phyloP scores from a whole-genome alignment of 768 basidiomycete species.

The Psilocybe cyanescens region DNA sequence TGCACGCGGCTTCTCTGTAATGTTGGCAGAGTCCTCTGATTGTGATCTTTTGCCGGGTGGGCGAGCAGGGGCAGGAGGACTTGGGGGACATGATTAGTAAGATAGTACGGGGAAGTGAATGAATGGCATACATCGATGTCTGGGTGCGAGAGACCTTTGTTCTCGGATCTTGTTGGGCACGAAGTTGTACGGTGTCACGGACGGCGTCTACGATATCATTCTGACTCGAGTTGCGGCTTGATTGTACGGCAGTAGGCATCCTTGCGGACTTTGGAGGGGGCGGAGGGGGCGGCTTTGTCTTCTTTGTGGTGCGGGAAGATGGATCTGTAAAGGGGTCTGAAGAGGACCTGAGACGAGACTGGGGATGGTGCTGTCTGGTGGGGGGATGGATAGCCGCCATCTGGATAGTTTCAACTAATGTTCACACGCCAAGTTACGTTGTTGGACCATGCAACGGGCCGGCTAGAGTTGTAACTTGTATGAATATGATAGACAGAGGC shows the following conservation, averaged over 20 bases:
- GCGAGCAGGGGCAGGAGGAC: constrained; percentile 30
- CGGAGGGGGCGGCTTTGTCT: constrained; percentile 28
- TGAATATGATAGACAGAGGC: background rate
- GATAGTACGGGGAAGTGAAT: constrained; percentile 8
- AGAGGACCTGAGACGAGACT: constrained; percentile 46
- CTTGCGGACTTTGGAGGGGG: constrained; percentile 42
- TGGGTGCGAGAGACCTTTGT: constrained; percentile 62
- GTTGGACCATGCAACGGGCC: too few relatives aligned
- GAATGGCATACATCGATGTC: constrained; percentile 51
- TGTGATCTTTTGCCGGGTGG: constrained; percentile 45
- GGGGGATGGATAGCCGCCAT: constrained; percentile 37
- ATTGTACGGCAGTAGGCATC: constrained; percentile 34
- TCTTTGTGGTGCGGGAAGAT: constrained; percentile 19
- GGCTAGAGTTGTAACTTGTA: background rate
- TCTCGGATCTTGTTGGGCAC: constrained; percentile 37
- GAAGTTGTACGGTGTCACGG: constrained; percentile 66
- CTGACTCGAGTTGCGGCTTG: constrained; percentile 30
- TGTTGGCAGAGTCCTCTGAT: constrained; percentile 46
- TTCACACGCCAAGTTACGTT: constrained; percentile 35
- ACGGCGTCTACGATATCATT: constrained; percentile 65
- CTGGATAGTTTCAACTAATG: constrained; percentile 12
- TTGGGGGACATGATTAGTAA: constrained; percentile 20
- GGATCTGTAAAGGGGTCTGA: constrained; percentile 60
- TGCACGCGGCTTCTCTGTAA: constrained; percentile 40
- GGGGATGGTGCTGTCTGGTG: constrained; percentile 28